Evolutionary conservation across 495 filamentous ascomycete genomes (phyloP), one percentile per base, ranked within the genome.

Genomic region (Bathelium albidoporum): DNA sequence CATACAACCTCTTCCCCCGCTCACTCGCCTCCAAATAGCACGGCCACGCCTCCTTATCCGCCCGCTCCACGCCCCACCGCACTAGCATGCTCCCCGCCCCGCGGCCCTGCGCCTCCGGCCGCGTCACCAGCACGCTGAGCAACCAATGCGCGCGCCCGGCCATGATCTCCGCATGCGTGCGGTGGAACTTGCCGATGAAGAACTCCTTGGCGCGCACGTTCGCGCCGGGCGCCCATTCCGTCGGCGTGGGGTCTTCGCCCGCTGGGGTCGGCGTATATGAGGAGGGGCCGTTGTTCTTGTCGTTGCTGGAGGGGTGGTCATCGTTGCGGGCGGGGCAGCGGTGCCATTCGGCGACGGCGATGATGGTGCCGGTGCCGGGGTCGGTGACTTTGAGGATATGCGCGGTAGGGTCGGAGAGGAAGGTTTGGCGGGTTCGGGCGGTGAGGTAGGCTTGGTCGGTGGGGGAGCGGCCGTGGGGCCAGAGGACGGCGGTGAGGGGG

Each of bases 1-100:
- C 67, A 53, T 71, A 71, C 58, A 71, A 58, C 18, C 58, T 49
- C 49, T 65, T 66, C 12, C 61, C 69, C n/a, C 64, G 59, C 12
- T 59, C 59, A 24, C 64, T 67, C 5, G 69, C 69, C 39, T 71
- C 69, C 20, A 71, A 63, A 59, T 66, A 71, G 2, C 62, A 62
- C 41, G 66, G 64, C 12, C 63, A 31, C 12, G 32, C 36, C 24
- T 70, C 63, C 24, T 65, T 22, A 36, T 64, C 65, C 18, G 66
- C 73, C 61, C 65, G 64, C 58, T 69, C 64, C 32, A 73, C 55
- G 16, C 70, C 73, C 70, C 67, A 73, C 59, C 62, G 52, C 52
- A 74, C 59, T n/a, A 75, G 64, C 32, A 65, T 52, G 20, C 68
- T 66, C 32, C 71, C 73, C 16, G 69, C 65, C 10, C 71, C 74